Evolutionary conservation across 139 green algal genomes (phyloP), one percentile per base, ranked within the genome.

Genomic region (Nannochloris sp.): DNA sequence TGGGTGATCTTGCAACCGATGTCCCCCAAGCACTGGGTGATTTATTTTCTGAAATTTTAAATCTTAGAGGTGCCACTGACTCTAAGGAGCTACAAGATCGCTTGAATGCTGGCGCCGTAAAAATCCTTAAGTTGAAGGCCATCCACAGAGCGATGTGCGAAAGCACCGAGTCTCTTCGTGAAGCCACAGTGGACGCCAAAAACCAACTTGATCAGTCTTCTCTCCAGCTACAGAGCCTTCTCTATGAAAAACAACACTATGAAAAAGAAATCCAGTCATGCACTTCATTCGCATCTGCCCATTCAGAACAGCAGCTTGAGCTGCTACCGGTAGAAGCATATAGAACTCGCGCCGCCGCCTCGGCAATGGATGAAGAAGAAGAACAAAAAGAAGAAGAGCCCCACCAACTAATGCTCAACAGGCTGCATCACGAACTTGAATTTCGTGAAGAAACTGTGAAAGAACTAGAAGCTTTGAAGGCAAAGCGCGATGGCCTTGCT

Each of bases 211-310:
- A 92, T 54, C 32, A 59, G 13, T 61, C 67, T 23, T 70, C 75
- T 57, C 61, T 87, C 13, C 55, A 76, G 58, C 77, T 92, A 27
- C 73, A 90, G 44, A 90, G 88, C 58, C 75, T 90, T 12, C 47
- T 85, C 0, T 90, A 90, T 29, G 81, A 90, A 61, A 75, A 76
- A 64, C 73, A 82, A 9, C 81, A 91, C 55, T 90, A 89, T 61
- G 59, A 84, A 25, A 89, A 87, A 44, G 85, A 90, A 55, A 91
- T 91, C 23, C 23, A 34, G 24, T 70, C 39, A 24, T 91, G 83
- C 77, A 59, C 70, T 33, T 79, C 68, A 53, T 91, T 83, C 60
- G 39, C 54, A 23, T 88, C 81, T 33, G 65, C 69, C 25, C 80
- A 82, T 47, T 33, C 60, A n/a, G n/a, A 45, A 51, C 70, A 62